Conservation (phyloP, 2,329 filamentous ascomycete genomes). For the Aspergillus persii region DNA sequence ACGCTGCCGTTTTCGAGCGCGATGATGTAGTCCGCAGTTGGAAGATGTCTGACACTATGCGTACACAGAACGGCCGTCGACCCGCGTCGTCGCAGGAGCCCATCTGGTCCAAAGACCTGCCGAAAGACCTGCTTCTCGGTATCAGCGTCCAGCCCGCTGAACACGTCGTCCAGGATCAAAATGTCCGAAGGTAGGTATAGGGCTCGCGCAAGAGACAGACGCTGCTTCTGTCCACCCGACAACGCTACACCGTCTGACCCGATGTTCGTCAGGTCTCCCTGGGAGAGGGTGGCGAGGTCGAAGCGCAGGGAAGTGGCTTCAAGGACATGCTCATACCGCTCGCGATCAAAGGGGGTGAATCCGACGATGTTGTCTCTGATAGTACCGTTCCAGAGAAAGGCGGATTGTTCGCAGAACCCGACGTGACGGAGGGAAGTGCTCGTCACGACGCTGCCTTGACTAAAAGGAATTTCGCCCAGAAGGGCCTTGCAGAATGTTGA, state of each 20-base stretch:
- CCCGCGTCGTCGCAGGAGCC: slow-evolving; percentile 6
- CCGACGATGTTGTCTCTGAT: slow-evolving; percentile 66
- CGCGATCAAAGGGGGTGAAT: slow-evolving; percentile 21
- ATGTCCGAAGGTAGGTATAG: slow-evolving; percentile 14
- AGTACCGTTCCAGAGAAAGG: slow-evolving; percentile 77
- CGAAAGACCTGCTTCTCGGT: slow-evolving; percentile 2
- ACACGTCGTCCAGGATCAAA: slow-evolving; percentile 25
- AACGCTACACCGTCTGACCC: neutral
- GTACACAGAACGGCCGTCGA: slow-evolving; percentile 16
- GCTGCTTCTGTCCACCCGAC: slow-evolving; percentile 5
- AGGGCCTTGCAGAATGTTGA: slow-evolving; percentile 68
- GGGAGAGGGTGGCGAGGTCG: slow-evolving; percentile 21
- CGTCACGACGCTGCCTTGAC: slow-evolving; percentile 49
- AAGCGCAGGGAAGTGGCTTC: slow-evolving; percentile 14
- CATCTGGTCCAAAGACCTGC: slow-evolving; percentile 5
- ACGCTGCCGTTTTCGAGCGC: slow-evolving; percentile 1
- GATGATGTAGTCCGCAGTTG: slow-evolving; percentile 1
- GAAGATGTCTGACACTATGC: slow-evolving; percentile 6
- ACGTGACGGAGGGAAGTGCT: neutral
- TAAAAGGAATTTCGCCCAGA: slow-evolving; percentile 77
- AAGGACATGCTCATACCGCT: neutral
- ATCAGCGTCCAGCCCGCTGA: slow-evolving; percentile 28
- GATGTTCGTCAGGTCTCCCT: slow-evolving; percentile 15
- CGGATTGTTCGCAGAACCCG: slow-evolving; percentile 57
- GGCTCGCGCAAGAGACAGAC: slow-evolving; percentile 16